phyloP scores from a whole-genome alignment of 1,284 basidiomycete genomes.

The Marasmius fiardii region DNA sequence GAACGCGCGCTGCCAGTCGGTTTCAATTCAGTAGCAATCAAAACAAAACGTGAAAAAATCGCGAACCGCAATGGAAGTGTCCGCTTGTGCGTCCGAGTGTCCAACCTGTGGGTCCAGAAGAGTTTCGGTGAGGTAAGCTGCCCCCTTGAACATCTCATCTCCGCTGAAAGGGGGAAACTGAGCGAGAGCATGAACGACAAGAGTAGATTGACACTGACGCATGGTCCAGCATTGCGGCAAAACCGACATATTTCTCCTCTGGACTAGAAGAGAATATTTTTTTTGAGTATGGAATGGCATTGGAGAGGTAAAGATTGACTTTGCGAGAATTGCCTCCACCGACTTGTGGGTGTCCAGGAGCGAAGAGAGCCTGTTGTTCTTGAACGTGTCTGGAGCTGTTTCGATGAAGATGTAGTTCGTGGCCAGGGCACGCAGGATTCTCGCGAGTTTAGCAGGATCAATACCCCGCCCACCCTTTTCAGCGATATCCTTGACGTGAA shows the following conservation, averaged over 20 bases:
- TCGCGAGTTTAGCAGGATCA: slow-evolving; percentile 24
- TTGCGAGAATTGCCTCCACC: background rate
- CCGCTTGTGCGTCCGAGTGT: slow-evolving; percentile 14
- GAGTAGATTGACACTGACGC: slow-evolving; percentile 19
- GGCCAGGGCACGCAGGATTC: background rate
- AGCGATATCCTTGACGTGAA: slow-evolving; percentile 33
- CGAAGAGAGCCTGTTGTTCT: background rate
- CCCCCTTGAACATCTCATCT: slow-evolving; percentile 22
- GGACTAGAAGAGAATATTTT: slow-evolving; percentile 18
- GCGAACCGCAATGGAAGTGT: slow-evolving; percentile 4
- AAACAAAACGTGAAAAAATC: background rate
- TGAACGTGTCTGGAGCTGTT: slow-evolving; percentile 2
- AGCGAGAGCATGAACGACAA: background rate
- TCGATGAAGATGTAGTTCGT: background rate
- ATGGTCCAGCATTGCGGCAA: slow-evolving; percentile 19
- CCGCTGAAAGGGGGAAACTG: slow-evolving; percentile 8
- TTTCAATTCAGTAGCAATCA: background rate
- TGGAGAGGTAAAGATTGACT: background rate
- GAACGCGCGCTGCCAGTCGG: slow-evolving; percentile 16
- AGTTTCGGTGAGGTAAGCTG: slow-evolving; percentile 22
- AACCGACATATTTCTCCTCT: slow-evolving; percentile 21
- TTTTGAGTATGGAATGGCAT: background rate
- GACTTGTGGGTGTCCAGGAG: slow-evolving; percentile 1
- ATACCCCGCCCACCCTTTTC: slow-evolving; percentile 17
- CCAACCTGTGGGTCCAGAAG: slow-evolving; percentile 19